A percentile compares a stretch with the other conserved stretches of the same genome.
phyloP scores from a whole-genome alignment of 768 basidiomycete genomes.

The Naganishia onofrii region DNA sequence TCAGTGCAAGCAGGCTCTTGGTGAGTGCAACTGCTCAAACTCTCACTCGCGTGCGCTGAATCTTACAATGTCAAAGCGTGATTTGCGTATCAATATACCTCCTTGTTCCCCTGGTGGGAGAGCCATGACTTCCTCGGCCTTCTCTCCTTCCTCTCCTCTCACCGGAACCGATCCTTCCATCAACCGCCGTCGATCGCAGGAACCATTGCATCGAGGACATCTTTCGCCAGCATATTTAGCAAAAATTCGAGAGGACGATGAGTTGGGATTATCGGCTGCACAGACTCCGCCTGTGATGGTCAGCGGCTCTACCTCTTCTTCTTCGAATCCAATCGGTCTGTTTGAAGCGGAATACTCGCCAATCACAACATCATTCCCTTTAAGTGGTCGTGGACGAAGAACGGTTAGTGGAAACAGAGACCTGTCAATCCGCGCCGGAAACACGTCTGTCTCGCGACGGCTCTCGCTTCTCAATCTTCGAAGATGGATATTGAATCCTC shows the following conservation, averaged over 20 bases:
- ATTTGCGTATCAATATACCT: constrained; percentile 6
- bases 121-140: constrained; percentile 9
- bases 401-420: neutral
- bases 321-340: neutral
- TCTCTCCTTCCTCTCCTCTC: constrained; percentile 4
- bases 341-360: constrained; percentile 6
- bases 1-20: neutral
- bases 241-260: constrained; percentile 15
- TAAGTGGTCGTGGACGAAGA: constrained; percentile 2
- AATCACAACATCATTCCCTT: neutral
- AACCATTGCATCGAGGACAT: constrained; percentile 7
- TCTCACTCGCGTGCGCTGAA: neutral
- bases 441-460: neutral
- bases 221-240: constrained; percentile 4
- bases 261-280: neutral
- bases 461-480: constrained; percentile 1
- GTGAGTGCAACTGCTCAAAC: neutral
- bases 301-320: neutral
- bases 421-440: neutral
- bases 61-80: neutral
- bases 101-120: neutral
- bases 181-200: constrained; percentile 18
- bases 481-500: constrained; percentile 21
- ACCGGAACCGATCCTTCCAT: neutral
- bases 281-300: neutral